phyloP scores from a whole-genome alignment of 768 basidiomycete species.

The Pilatotrama ljubarskyi region DNA sequence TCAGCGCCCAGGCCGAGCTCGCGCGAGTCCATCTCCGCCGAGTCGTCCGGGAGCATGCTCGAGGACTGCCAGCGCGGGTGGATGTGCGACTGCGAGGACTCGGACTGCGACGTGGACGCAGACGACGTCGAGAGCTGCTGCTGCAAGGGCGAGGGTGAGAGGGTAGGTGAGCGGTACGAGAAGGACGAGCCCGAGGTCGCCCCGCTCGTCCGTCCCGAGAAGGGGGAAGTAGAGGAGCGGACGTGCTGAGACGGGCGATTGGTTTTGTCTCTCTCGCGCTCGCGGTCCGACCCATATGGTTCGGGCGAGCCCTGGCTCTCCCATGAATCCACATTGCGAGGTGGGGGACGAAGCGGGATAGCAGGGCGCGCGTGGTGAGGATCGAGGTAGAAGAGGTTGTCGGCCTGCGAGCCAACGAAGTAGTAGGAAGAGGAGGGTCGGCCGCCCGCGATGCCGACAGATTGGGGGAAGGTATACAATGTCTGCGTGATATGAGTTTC shows the following conservation, averaged over 20 bases:
- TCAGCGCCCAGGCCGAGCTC: slow-evolving; percentile 39
- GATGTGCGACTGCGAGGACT: slow-evolving; percentile 29
- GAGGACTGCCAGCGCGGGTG: slow-evolving; percentile 36
- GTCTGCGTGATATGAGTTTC: slow-evolving; percentile 43
- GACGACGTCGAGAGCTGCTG: slow-evolving; percentile 56
- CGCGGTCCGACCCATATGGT: slow-evolving; percentile 24
- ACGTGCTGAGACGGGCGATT: slow-evolving; percentile 25
- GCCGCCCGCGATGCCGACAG: slow-evolving; percentile 95
- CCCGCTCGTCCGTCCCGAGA: slow-evolving; percentile 29
- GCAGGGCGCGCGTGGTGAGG: slow-evolving; percentile 79
- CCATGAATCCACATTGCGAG: slow-evolving; percentile 23
- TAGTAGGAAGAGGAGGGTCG: slow-evolving; percentile 97
- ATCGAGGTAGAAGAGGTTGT: slow-evolving; percentile 82
- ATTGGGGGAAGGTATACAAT: slow-evolving; percentile 91
- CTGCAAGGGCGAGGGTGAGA: slow-evolving; percentile 66
- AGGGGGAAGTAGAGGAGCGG: slow-evolving; percentile 30
- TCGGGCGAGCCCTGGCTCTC: slow-evolving; percentile 30
- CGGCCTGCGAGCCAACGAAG: slow-evolving; percentile 91
- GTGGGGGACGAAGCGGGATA: slow-evolving; percentile 63
- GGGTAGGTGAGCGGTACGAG: slow-evolving; percentile 54
- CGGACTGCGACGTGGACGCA: slow-evolving; percentile 35
- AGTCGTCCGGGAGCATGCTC: slow-evolving; percentile 25
- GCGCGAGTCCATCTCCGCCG: slow-evolving; percentile 38
- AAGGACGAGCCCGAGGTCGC: slow-evolving; percentile 34
- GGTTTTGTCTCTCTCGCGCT: slow-evolving; percentile 20